Conservation (phyloP, 257 asterid genomes). For the Nicotiana paniculata region DNA sequence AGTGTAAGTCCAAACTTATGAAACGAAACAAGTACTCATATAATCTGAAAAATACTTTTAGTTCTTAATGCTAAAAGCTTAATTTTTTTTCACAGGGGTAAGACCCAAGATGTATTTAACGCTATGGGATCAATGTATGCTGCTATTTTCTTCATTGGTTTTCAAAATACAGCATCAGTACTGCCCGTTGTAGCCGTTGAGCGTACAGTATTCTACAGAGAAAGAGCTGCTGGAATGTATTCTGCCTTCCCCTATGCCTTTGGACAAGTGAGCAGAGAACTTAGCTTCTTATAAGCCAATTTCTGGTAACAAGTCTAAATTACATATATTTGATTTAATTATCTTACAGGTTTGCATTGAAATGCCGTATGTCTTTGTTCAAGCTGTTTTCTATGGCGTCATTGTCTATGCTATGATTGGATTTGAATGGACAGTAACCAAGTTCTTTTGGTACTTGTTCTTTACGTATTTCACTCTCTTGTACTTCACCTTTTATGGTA, state of each 20-base stretch:
- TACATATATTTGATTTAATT: neutral
- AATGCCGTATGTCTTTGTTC: constrained; percentile 48
- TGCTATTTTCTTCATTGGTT: constrained; percentile 50
- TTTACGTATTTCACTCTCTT: constrained; percentile 53
- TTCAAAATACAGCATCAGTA: constrained; percentile 53
- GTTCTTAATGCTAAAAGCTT: constrained; percentile 3
- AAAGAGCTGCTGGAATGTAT: constrained; percentile 82
- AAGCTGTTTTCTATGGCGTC: constrained; percentile 41
- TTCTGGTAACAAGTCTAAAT: neutral
- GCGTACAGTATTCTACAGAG: constrained; percentile 69
- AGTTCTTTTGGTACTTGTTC: constrained; percentile 72
- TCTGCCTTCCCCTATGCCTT: constrained; percentile 78
- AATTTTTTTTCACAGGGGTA: neutral
- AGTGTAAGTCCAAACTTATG: constrained; percentile 28
- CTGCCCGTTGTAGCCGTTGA: constrained; percentile 75
- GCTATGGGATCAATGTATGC: constrained; percentile 74
- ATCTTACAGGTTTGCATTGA: constrained; percentile 50
- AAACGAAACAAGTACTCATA: neutral
- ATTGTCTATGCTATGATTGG: constrained; percentile 65
- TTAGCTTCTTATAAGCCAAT: neutral
- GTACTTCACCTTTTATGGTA: constrained; percentile 69
- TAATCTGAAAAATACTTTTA: neutral
- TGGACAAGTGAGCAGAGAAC: constrained; percentile 36
- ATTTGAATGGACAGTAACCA: constrained; percentile 50
- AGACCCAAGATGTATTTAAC: constrained; percentile 56